These are phyloP conservation scores for Teunomyces kruisii DNA, from an alignment of 805 yeast genomes.

Conservation along the genomic window DNA sequence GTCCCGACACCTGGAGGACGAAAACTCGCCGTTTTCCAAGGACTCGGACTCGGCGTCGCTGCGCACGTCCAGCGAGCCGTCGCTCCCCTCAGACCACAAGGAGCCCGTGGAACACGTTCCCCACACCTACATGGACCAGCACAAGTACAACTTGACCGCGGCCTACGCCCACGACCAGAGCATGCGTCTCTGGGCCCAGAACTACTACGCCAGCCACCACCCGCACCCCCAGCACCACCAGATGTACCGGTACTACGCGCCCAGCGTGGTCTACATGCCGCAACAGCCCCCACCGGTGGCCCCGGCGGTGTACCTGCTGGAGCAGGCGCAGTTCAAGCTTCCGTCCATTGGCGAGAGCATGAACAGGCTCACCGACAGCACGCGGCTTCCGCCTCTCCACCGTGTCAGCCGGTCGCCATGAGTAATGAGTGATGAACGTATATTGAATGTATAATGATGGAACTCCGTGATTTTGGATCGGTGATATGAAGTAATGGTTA, in stretches of 20 bases:
- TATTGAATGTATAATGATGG: no score
- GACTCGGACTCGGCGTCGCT: no score
- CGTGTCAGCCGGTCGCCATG: neutral
- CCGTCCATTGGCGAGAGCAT: neutral
- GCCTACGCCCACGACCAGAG: neutral
- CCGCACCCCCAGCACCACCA: no score
- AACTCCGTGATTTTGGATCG: no score
- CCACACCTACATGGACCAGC: no score
- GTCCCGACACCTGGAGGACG: neutral
- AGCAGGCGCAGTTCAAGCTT: neutral
- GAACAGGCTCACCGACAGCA: constrained; percentile 1
- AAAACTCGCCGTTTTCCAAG: neutral
- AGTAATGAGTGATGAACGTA: neutral
- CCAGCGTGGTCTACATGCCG: neutral
- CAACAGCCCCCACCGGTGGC: neutral
- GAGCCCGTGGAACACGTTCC: no score
- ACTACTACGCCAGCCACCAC: neutral
- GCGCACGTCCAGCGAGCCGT: neutral
- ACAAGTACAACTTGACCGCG: neutral
- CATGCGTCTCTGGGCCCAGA: neutral
- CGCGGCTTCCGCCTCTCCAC: constrained; percentile 3
- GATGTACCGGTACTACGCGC: neutral
- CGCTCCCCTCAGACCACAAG: no score
- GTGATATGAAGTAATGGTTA: no score
- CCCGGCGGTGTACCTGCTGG: neutral